Evolutionary conservation across 495 filamentous ascomycete species (phyloP).

Genomic region (Talaromyces thailandensis): DNA sequence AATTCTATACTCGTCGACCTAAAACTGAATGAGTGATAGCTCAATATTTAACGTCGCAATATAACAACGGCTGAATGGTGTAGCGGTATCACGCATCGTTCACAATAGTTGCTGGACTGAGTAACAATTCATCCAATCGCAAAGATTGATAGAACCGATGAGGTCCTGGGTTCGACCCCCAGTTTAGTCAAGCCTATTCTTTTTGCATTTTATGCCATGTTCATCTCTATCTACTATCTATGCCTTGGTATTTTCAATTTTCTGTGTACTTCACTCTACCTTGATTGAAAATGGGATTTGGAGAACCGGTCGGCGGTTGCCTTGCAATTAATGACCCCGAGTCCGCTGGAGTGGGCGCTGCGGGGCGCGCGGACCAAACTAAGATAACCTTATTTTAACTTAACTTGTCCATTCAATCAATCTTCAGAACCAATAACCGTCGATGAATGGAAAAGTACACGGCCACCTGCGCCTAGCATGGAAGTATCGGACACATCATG

Average conservation of each 20-base stretch:
- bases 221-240: neutral
- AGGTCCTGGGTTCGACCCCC: conserved; percentile 7
- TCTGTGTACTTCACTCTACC: neutral
- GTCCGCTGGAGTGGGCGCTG: too few relatives aligned
- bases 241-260: neutral
- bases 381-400: too few relatives aligned
- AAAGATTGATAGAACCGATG: conserved; percentile 6
- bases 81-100: conserved; percentile 7
- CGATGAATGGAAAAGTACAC: too few relatives aligned
- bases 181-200: conserved; percentile 5
- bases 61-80: conserved; percentile 4
- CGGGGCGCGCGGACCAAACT: too few relatives aligned
- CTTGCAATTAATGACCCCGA: too few relatives aligned
- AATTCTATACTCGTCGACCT: neutral
- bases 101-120: conserved; percentile 4
- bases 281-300: neutral
- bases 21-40: neutral
- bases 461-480: too few relatives aligned
- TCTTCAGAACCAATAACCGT: too few relatives aligned
- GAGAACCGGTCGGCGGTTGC: too few relatives aligned
- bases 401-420: too few relatives aligned
- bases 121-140: conserved; percentile 5
- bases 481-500: too few relatives aligned
- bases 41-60: neutral
- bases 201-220: neutral